phyloP scores from a whole-genome alignment of 768 basidiomycete genomes.

The Cyclocybe cylindracea region DNA sequence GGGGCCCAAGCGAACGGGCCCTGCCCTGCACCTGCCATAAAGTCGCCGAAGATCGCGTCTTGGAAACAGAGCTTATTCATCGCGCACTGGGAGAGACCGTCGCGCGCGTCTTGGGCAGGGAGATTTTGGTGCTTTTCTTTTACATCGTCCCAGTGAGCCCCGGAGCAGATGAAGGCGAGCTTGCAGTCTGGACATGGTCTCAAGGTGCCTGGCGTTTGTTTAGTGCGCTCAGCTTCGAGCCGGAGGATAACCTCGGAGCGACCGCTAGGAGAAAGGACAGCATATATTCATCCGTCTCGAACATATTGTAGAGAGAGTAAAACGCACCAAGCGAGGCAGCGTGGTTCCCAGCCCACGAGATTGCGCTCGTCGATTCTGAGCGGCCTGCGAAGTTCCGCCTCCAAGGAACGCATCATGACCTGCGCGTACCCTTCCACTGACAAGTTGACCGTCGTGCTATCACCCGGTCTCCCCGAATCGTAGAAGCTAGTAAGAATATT shows the following conservation, averaged over 20 bases:
- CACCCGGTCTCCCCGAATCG: too few relatives aligned
- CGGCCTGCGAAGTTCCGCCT: constrained; percentile 3
- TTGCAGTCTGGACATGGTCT: constrained; percentile 28
- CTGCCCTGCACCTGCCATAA: constrained; percentile 11
- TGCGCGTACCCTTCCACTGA: too few relatives aligned
- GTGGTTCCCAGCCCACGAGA: constrained; percentile 27
- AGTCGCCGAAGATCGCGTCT: constrained; percentile 20
- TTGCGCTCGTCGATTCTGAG: constrained; percentile 23
- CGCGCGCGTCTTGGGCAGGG: too few relatives aligned
- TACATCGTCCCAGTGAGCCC: constrained; percentile 23
- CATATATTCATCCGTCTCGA: not conserved
- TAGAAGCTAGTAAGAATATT: too few relatives aligned
- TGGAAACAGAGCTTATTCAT: constrained; percentile 23
- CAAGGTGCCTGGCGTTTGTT: constrained; percentile 5
- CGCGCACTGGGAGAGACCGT: constrained; percentile 28
- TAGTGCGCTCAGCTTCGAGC: constrained; percentile 14
- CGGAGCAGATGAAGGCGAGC: constrained; percentile 29
- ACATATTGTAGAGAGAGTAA: not conserved
- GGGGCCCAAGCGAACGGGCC: constrained; percentile 30
- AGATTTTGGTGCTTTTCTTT: too few relatives aligned
- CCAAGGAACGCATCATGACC: too few relatives aligned
- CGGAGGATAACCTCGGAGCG: constrained; percentile 25
- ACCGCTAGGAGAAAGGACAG: constrained; percentile 22
- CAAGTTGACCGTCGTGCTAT: too few relatives aligned
- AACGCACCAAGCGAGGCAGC: constrained; percentile 30